Evolutionary conservation across 2,329 filamentous ascomycete genomes (phyloP).

Genomic region (Exophiala sp.): DNA sequence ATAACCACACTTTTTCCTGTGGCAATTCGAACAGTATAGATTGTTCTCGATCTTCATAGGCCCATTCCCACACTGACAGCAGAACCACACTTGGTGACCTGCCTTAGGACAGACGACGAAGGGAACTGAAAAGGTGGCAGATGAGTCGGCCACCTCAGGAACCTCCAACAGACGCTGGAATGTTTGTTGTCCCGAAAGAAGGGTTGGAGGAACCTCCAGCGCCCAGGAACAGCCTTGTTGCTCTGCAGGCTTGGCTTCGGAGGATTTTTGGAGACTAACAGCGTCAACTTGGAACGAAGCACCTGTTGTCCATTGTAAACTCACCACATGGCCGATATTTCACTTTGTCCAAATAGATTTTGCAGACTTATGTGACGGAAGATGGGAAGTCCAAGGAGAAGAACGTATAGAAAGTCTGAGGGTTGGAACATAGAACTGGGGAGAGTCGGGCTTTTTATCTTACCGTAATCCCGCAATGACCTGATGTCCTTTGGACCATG

Average conservation of each 20-base stretch:
- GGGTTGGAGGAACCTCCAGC: background rate
- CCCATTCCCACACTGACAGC: conserved; percentile 1
- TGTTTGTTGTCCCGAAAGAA: too few species aligned
- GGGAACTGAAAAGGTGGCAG: background rate
- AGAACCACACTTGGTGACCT: conserved; percentile 9
- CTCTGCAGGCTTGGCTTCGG: background rate
- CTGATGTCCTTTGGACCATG: too few species aligned
- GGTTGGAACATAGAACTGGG: background rate
- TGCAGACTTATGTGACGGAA: background rate
- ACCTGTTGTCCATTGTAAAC: background rate
- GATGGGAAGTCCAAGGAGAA: background rate
- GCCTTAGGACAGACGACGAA: background rate
- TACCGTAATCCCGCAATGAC: background rate
- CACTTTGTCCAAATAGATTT: background rate
- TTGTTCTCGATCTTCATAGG: conserved; percentile 3
- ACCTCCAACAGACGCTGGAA: background rate
- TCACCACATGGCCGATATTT: background rate
- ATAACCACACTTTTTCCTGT: background rate
- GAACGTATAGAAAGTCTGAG: background rate
- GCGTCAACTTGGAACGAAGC: background rate
- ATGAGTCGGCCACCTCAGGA: background rate
- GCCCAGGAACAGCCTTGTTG: background rate
- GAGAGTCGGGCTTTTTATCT: background rate
- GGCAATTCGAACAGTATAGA: conserved; percentile 1
- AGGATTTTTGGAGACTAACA: background rate